Evolutionary conservation across 1,284 basidiomycete species (phyloP), one percentile per base, ranked within the genome.

Genomic region (Coniophora puteana): DNA sequence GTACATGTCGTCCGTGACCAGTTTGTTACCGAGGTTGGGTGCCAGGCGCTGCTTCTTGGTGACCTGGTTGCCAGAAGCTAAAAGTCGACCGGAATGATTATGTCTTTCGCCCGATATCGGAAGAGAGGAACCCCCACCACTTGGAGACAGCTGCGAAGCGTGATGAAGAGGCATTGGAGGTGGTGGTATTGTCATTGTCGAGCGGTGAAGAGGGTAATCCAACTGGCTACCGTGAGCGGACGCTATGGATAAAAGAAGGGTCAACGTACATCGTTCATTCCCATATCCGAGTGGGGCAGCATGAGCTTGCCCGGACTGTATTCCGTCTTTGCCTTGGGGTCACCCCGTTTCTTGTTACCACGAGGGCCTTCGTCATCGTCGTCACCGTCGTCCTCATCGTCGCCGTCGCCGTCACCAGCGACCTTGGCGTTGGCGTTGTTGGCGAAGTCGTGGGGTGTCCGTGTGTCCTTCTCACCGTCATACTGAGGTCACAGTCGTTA

Each of bases 401-500:
- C 69, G 1, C 45, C 61, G 26, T 65, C 66, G 5, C 65, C 72
- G 11, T 57, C 59, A 14, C 71, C 67, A n/a, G 65, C 71, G 8
- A 59, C 58, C 49, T 68, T 69, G 20, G 27, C 40, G 27, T 48
- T 57, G 2, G 53, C 49, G 37, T 58, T 60, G 31, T 63, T 66
- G 0, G 61, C 61, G 50, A 73, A 73, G 53, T 78, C 73, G 10
- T 58, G 53, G 3, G 73, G 71, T 4, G 72, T 68, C 36, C 69
- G 68, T 1, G 63, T 62, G 44, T 78, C 75, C 46, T 69, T 69
- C 51, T 78, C 76, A 13, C 78, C 78, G 25, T 72, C 64, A 45
- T 75, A 73, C 78, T 79, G 51, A 28, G 31, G 7, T 6, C 20
- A 32, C n/a, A 38, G 12, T 21, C 13, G 41, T 10, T 34, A 13